These are phyloP conservation scores for Fraxinus xanthoxyloides DNA, from an alignment of 305 asterid species.

Conservation along the genomic window DNA sequence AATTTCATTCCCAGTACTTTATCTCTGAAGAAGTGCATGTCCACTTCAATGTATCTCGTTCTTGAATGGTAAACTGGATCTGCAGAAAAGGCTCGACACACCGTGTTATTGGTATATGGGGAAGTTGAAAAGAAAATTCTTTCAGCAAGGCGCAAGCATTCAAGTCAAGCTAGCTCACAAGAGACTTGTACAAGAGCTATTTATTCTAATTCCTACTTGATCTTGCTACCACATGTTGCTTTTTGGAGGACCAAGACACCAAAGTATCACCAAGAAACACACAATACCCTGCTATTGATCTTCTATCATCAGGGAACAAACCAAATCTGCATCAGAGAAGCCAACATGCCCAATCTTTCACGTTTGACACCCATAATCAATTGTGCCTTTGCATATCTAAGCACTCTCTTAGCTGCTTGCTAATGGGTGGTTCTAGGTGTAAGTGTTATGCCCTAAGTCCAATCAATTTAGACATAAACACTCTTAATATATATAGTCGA, in stretches of 20 bases:
- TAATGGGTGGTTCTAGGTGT: not conserved
- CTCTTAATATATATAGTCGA: no score
- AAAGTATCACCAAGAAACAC: not conserved
- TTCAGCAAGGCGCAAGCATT: not conserved
- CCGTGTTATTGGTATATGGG: not conserved
- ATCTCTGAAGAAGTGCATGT: not conserved
- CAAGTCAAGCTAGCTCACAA: not conserved
- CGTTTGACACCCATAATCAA: not conserved
- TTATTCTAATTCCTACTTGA: not conserved
- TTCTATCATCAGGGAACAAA: not conserved
- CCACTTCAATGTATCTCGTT: not conserved
- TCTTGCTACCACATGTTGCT: not conserved
- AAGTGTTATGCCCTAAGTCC: no score
- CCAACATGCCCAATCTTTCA: not conserved
- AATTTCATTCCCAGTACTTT: not conserved
- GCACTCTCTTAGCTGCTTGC: not conserved
- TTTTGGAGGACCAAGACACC: not conserved
- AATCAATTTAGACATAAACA: no score
- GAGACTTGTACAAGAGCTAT: not conserved
- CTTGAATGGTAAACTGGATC: not conserved
- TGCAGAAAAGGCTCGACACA: not conserved
- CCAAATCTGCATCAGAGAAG: not conserved
- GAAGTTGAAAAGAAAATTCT: not conserved
- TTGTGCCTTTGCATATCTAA: not conserved
- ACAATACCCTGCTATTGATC: not conserved